phyloP scores from a whole-genome alignment of 768 basidiomycete species.

The Mycena haematopus region DNA sequence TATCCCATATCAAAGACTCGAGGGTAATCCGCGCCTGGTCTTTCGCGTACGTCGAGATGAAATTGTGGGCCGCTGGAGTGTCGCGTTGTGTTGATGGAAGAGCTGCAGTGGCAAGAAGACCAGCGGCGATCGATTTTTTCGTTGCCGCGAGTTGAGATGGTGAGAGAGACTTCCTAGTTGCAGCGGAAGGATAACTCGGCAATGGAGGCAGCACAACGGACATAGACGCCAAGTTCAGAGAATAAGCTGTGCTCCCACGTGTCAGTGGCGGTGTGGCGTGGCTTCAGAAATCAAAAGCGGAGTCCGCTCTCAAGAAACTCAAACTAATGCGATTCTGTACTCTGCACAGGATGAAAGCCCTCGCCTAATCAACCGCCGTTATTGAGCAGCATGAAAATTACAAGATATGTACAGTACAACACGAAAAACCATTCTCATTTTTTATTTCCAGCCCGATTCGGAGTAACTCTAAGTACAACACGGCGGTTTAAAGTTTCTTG shows the following conservation, averaged over 20 bases:
- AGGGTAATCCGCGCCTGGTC: conserved; percentile 61
- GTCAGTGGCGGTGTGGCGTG: background rate
- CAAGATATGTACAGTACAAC: too few relatives aligned
- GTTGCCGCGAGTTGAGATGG: conserved; percentile 58
- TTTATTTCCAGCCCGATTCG: too few relatives aligned
- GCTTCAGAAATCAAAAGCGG: background rate
- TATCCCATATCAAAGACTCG: conserved; percentile 65
- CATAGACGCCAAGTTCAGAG: background rate
- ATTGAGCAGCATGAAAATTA: too few relatives aligned
- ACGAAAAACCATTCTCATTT: too few relatives aligned
- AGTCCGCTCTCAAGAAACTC: too few relatives aligned
- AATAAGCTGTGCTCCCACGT: conserved; percentile 2
- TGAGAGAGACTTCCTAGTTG: conserved; percentile 53
- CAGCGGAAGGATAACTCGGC: conserved; percentile 61
- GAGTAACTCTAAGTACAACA: too few relatives aligned
- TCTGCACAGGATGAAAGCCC: too few relatives aligned
- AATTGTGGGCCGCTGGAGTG: conserved; percentile 50
- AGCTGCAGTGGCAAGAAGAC: conserved; percentile 53
- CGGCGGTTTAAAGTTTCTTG: too few relatives aligned
- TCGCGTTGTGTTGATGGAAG: conserved; percentile 57
- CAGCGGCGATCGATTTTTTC: conserved; percentile 48
- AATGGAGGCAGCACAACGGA: conserved; percentile 34
- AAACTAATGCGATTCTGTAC: too few relatives aligned
- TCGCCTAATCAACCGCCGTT: too few relatives aligned
- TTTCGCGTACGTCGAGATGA: conserved; percentile 63